Evolutionary conservation across 352 stramenopile species (phyloP).

Genomic region (Phytophthora aleatoria): DNA sequence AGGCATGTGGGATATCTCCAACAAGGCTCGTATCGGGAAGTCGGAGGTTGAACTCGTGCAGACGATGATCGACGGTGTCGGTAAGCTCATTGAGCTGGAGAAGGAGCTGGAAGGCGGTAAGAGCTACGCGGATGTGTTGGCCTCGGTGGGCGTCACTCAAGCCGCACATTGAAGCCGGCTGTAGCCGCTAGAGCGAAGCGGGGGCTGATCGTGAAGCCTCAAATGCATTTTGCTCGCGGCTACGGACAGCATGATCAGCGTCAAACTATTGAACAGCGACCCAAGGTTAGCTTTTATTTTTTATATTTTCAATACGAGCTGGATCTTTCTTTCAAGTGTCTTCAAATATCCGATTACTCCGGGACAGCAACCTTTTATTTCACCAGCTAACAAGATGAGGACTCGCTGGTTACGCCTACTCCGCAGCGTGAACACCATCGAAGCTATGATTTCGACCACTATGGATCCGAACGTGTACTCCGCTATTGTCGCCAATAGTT

Average conservation of each 20-base stretch:
- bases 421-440: no score
- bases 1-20: slow-evolving; percentile 94
- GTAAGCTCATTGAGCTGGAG: slow-evolving; percentile 92
- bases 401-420: no score
- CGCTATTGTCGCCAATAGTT: no score
- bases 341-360: no score
- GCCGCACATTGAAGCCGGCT: slow-evolving; percentile 33
- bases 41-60: slow-evolving; percentile 95
- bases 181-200: slow-evolving; percentile 16
- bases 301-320: slow-evolving; percentile 18
- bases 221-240: slow-evolving; percentile 3
- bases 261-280: slow-evolving; percentile 14
- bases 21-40: slow-evolving; percentile 93
- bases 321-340: no score
- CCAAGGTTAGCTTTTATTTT: slow-evolving; percentile 24
- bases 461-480: no score
- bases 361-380: no score
- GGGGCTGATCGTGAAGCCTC: slow-evolving; percentile 15
- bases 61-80: slow-evolving; percentile 95
- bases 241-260: slow-evolving; percentile 8
- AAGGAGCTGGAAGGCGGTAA: slow-evolving; percentile 81
- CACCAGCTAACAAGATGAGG: no score
- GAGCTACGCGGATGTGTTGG: slow-evolving; percentile 66
- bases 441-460: no score
- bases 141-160: slow-evolving; percentile 53